Conservation (phyloP, 495 filamentous ascomycete species). For the Parmelia sp. region DNA sequence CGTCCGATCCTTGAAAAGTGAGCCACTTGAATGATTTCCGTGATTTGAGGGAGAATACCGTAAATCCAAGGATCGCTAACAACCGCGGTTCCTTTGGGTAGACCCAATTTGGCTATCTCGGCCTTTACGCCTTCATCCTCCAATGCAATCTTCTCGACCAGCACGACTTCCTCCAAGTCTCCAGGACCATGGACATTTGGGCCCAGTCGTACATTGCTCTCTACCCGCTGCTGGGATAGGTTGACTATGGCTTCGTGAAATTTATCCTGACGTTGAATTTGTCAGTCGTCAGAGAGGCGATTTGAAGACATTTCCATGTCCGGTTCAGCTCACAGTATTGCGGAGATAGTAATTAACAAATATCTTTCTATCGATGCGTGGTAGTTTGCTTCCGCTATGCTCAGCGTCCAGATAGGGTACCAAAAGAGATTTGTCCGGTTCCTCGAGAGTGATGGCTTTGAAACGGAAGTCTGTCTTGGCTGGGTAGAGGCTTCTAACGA, state of each 20-base stretch:
- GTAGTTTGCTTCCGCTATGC: constrained; percentile 30
- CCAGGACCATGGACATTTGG: constrained; percentile 49
- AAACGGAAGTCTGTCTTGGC: constrained; percentile 42
- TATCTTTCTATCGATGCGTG: constrained; percentile 44
- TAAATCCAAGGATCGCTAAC: constrained; percentile 69
- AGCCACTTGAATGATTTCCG: background rate
- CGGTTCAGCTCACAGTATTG: constrained; percentile 45
- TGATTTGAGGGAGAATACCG: constrained; percentile 34
- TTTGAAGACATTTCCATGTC: background rate
- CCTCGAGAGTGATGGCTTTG: constrained; percentile 59
- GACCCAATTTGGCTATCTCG: constrained; percentile 56
- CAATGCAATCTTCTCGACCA: constrained; percentile 51
- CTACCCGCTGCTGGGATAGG: constrained; percentile 45
- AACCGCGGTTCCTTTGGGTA: constrained; percentile 55
- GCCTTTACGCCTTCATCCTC: constrained; percentile 52
- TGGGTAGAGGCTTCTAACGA: constrained; percentile 26
- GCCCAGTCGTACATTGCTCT: constrained; percentile 53
- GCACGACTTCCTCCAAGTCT: constrained; percentile 55
- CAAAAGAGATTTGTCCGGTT: constrained; percentile 56
- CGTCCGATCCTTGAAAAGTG: constrained; percentile 44
- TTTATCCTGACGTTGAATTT: constrained; percentile 44
- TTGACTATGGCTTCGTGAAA: constrained; percentile 62
- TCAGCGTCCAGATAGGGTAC: constrained; percentile 50
- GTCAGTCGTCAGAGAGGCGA: background rate
- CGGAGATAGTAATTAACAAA: constrained; percentile 60